Conservation (phyloP, 1,284 basidiomycete genomes). For the Fistulinella cinereoalba region DNA sequence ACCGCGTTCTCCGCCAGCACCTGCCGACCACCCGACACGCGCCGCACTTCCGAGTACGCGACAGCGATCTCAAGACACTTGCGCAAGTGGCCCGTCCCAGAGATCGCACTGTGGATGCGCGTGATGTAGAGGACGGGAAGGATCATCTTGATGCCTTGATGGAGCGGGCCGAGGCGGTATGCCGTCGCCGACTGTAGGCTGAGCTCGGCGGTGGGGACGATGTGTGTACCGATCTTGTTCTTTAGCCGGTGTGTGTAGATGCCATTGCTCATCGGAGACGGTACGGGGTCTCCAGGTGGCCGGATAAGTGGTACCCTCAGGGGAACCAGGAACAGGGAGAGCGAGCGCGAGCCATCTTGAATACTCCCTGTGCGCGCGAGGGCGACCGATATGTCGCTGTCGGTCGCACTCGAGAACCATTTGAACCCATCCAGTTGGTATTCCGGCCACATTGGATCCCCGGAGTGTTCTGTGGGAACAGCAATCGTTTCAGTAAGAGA, state of each 20-base stretch:
- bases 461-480: slow-evolving; percentile 30
- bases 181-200: slow-evolving; percentile 59
- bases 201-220: slow-evolving; percentile 77
- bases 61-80: slow-evolving; percentile 63
- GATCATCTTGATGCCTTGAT: slow-evolving; percentile 69
- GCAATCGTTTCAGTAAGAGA: slow-evolving; percentile 74
- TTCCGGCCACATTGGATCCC: slow-evolving; percentile 43
- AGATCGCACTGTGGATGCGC: slow-evolving; percentile 64
- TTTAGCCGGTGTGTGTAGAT: slow-evolving; percentile 74
- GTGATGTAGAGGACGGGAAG: slow-evolving; percentile 76
- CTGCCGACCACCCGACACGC: slow-evolving; percentile 47
- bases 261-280: slow-evolving; percentile 59
- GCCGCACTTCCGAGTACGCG: slow-evolving; percentile 58
- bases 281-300: slow-evolving; percentile 38
- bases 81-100: slow-evolving; percentile 57
- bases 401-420: slow-evolving; percentile 84
- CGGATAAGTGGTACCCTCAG: slow-evolving; percentile 53
- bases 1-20: slow-evolving; percentile 55
- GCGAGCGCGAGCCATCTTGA: slow-evolving; percentile 53
- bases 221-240: slow-evolving; percentile 76
- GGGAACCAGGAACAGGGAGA: slow-evolving; percentile 72
- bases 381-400: slow-evolving; percentile 69
- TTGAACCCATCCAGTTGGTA: slow-evolving; percentile 71
- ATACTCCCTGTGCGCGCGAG: slow-evolving; percentile 65
- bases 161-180: slow-evolving; percentile 61